These are phyloP conservation scores for Zizania palustris DNA, from an alignment of 202 grass and related monocot genomes.

Conservation along the genomic window DNA sequence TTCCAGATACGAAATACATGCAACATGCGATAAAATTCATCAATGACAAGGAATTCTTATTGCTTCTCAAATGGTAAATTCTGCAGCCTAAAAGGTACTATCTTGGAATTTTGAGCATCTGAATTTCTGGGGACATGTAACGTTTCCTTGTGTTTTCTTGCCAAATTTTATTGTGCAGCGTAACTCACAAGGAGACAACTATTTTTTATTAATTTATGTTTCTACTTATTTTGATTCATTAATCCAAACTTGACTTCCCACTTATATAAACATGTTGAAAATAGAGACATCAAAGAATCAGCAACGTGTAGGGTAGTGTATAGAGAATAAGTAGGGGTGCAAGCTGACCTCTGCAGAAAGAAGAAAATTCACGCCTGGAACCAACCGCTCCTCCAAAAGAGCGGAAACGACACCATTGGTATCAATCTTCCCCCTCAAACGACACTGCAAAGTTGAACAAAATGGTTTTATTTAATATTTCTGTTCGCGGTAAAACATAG, in stretches of 20 bases:
- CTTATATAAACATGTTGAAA: conserved; percentile 17
- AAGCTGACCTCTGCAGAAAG: conserved; percentile 80
- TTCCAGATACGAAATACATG: background rate
- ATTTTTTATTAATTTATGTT: conserved; percentile 4
- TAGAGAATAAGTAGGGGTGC: conserved; percentile 10
- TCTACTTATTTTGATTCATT: background rate
- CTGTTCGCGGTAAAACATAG: too few species aligned
- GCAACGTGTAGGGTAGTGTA: background rate
- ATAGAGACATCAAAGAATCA: background rate
- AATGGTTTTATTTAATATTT: background rate
- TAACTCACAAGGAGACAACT: background rate
- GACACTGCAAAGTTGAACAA: conserved; percentile 55
- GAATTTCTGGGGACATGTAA: background rate
- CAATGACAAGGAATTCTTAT: background rate
- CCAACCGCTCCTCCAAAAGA: conserved; percentile 62
- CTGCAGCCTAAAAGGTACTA: background rate
- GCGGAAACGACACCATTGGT: conserved; percentile 59
- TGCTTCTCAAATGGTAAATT: conserved; percentile 6
- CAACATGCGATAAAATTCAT: background rate
- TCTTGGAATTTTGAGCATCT: background rate
- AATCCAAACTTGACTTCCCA: conserved; percentile 4
- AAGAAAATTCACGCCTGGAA: conserved; percentile 45
- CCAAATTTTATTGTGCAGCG: background rate
- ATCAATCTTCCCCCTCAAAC: conserved; percentile 77
- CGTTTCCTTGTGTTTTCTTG: background rate